Evolutionary conservation across 140 eudicot species (phyloP), one percentile per base, ranked within the genome.

Genomic region (Stevia rebaudiana): DNA sequence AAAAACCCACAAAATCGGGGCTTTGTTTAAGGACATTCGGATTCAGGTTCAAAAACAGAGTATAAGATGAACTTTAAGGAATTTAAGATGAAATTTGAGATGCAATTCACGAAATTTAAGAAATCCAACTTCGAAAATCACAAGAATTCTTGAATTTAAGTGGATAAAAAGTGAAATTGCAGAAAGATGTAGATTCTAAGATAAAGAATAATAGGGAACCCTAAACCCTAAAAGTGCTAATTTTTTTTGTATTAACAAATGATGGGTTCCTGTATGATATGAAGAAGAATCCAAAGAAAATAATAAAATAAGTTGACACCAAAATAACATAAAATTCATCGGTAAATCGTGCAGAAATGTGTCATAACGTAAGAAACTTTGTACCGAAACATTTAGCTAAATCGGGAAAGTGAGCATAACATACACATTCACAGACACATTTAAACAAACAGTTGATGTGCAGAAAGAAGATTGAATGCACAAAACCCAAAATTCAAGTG

Each of bases 201-300:
- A 43, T 3, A 49, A 31, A 48, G 39, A 36, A 55, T 11, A 25
- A n/a, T 16, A 31, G 0, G 66, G 56, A 76, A 59, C 79, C 83
- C 79, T 72, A 42, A 76, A 80, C 85, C 83, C 75, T 63, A 75
- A 76, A 61, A 51, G 31, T 59, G 18, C 6, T 21, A 6, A 68
- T 50, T 55, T 55, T 55, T 56, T 56, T 0, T 40, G 33, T 48
- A 74, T 49, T 11, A 76, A 63, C 72, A 53, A 77, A 66, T 65
- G 68, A 36, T 74, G 73, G 62, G 15, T 67, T 61, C 54, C 30
- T 18, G 54, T 18, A 22, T 16, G 42, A 18, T 3, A 25, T 16
- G 13, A 62, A 48, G 17, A 54, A 67, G 52, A 67, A 40, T 61
- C 40, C 64, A 68, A 68, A 31, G 11, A 43, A 59, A 9, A 30